Percentiles rank a stretch among this genome's conserved stretches.
These are phyloP conservation scores for Kregervanrija delftensis DNA, from an alignment of 805 yeast species.

Conservation along the genomic window DNA sequence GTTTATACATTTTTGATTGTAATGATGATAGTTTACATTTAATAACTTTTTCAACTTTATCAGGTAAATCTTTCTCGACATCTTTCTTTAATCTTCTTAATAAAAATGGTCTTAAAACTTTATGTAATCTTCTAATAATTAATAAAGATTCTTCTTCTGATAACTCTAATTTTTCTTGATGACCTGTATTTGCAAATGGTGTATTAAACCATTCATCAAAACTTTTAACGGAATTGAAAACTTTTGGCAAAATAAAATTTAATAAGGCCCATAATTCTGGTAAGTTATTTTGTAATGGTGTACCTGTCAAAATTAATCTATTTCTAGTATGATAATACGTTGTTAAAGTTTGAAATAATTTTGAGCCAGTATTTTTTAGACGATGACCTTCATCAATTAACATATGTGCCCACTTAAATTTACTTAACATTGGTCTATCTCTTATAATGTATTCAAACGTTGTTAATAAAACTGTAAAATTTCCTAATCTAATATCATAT, in stretches of 20 bases:
- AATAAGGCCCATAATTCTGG: constrained; percentile 84
- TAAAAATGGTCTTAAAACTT: constrained; percentile 78
- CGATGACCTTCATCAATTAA: constrained; percentile 89
- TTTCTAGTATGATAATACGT: constrained; percentile 68
- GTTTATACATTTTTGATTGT: constrained; percentile 65
- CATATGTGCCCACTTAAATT: constrained; percentile 78
- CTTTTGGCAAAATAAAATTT: constrained; percentile 76
- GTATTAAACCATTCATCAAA: constrained; percentile 90
- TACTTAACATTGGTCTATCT: constrained; percentile 64
- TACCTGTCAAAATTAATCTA: constrained; percentile 79
- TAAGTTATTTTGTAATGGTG: constrained; percentile 77
- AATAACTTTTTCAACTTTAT: constrained; percentile 74
- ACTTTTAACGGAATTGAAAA: constrained; percentile 78
- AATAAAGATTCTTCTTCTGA: constrained; percentile 82
- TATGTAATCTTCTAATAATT: constrained; percentile 78
- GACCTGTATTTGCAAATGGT: constrained; percentile 80
- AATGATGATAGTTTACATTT: constrained; percentile 73
- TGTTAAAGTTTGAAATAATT: constrained; percentile 63
- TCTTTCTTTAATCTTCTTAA: constrained; percentile 80
- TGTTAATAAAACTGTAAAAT: constrained; percentile 70
- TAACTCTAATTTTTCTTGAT: constrained; percentile 71
- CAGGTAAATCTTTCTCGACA: constrained; percentile 81
- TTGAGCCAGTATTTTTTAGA: constrained; percentile 75
- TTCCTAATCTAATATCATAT: constrained; percentile 56
- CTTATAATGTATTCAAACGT: constrained; percentile 78